These are phyloP conservation scores for Ophiocordyceps polyrhachis-furcata DNA, from an alignment of 2,329 filamentous ascomycete genomes.

Conservation along the genomic window DNA sequence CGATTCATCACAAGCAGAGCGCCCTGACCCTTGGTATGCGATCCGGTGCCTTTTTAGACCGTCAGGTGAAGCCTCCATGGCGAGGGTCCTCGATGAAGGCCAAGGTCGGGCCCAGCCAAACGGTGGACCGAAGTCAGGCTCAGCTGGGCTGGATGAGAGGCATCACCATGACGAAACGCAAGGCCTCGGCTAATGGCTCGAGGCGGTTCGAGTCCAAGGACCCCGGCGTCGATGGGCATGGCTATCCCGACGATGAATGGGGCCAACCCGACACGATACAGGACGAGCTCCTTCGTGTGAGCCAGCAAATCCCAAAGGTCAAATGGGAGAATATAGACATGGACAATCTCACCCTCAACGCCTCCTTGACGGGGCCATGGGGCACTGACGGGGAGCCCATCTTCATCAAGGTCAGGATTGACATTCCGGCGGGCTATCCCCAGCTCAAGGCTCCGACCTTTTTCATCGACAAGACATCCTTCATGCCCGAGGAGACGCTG, in stretches of 20 bases:
- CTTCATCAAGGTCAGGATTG: constrained; percentile 42
- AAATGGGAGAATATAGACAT: constrained; percentile 46
- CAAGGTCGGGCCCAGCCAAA: constrained; percentile 22
- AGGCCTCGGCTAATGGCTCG: constrained; percentile 18
- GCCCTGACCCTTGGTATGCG: constrained; percentile 25
- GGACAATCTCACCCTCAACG: constrained; percentile 37
- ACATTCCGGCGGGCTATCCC: constrained; percentile 41
- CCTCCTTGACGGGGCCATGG: constrained; percentile 48
- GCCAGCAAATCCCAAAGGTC: constrained; percentile 42
- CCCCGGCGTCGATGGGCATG: constrained; percentile 30
- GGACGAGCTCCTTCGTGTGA: constrained; percentile 45
- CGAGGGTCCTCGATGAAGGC: constrained; percentile 41
- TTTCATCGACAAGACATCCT: constrained; percentile 39
- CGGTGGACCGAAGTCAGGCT: constrained; percentile 28
- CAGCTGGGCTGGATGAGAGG: constrained; percentile 55
- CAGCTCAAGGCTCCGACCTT: constrained; percentile 39
- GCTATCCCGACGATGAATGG: constrained; percentile 37
- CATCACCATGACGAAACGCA: constrained; percentile 42
- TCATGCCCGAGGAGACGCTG: constrained; percentile 38
- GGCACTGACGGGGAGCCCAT: constrained; percentile 35
- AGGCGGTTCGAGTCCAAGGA: constrained; percentile 32
- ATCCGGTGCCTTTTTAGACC: constrained; percentile 10
- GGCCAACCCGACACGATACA: constrained; percentile 42
- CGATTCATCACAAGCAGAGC: constrained; percentile 22
- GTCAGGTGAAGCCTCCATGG: constrained; percentile 24